Conservation (phyloP, 2,329 filamentous ascomycete genomes). For the Ceratocystis variospora region DNA sequence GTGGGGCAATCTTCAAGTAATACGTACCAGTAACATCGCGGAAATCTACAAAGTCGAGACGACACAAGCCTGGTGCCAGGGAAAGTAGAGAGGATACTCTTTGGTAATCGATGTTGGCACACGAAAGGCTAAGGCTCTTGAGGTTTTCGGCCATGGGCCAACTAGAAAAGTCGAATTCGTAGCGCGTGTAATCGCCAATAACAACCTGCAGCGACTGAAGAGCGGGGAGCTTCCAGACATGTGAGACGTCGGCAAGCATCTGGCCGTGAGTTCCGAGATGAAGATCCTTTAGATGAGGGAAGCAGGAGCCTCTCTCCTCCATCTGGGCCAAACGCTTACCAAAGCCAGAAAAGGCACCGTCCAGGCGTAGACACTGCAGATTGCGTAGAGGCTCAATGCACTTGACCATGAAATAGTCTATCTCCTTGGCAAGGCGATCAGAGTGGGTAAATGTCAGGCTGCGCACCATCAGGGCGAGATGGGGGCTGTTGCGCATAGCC, state of each 20-base stretch:
- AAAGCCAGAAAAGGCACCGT: constrained; percentile 15
- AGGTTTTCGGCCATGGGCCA: constrained; percentile 2
- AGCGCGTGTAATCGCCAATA: constrained; percentile 9
- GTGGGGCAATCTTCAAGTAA: background rate
- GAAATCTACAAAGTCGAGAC: constrained; percentile 14
- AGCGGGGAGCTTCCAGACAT: constrained; percentile 12
- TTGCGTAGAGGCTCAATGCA: constrained; percentile 14
- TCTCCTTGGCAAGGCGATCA: background rate
- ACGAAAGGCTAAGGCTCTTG: background rate
- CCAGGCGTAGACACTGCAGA: constrained; percentile 9
- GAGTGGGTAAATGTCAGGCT: constrained; percentile 7
- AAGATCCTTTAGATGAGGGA: constrained; percentile 10
- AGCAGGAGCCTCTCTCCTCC: constrained; percentile 1
- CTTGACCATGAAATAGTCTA: constrained; percentile 15
- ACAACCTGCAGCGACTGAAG: constrained; percentile 9
- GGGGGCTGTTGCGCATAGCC: constrained; percentile 12
- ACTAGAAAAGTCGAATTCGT: constrained; percentile 10
- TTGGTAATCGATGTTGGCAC: constrained; percentile 15
- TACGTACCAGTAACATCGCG: constrained; percentile 14
- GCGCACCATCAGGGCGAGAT: constrained; percentile 12
- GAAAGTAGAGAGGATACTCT: constrained; percentile 11
- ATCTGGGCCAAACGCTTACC: constrained; percentile 6
- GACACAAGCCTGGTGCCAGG: constrained; percentile 12
- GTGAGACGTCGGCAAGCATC: background rate
- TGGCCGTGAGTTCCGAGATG: constrained; percentile 13